phyloP scores from a whole-genome alignment of 495 filamentous ascomycete genomes.

The Astrocystis sublimbata region DNA sequence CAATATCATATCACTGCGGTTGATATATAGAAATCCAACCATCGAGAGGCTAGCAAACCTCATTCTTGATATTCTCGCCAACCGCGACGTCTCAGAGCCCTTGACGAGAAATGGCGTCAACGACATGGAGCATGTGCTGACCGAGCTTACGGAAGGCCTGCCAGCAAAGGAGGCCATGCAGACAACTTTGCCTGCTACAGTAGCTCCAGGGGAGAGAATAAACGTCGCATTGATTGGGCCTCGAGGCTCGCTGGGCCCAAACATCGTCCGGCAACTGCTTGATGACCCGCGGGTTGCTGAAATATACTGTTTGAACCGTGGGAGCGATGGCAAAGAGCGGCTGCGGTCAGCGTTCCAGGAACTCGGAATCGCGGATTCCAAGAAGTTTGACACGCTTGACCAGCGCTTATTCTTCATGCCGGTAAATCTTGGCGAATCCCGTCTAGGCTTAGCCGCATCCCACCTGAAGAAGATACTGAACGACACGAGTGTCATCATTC shows the following conservation, averaged over 20 bases:
- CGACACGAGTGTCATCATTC: not conserved
- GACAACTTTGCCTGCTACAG: too few relatives aligned
- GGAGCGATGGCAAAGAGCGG: not conserved
- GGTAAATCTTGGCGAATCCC: not conserved
- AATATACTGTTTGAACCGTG: not conserved
- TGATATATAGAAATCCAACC: not conserved
- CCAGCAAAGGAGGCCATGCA: not conserved
- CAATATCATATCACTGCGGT: not conserved
- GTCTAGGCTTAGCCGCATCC: not conserved
- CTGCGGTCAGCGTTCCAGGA: not conserved
- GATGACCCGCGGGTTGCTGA: not conserved
- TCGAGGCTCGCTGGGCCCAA: not conserved
- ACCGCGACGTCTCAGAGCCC: not conserved
- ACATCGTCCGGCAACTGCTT: not conserved
- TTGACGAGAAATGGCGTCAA: not conserved
- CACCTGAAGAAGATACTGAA: not conserved
- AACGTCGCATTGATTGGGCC: not conserved
- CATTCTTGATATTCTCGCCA: not conserved
- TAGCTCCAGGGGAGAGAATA: not conserved
- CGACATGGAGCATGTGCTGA: not conserved
- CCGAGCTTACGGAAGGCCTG: not conserved
- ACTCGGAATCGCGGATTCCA: too few relatives aligned
- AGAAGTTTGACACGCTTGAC: too few relatives aligned
- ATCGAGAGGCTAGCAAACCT: not conserved
- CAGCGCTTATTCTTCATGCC: not conserved